Evolutionary conservation across 2,329 filamentous ascomycete genomes (phyloP).

Genomic region (Mariannaea elegans): DNA sequence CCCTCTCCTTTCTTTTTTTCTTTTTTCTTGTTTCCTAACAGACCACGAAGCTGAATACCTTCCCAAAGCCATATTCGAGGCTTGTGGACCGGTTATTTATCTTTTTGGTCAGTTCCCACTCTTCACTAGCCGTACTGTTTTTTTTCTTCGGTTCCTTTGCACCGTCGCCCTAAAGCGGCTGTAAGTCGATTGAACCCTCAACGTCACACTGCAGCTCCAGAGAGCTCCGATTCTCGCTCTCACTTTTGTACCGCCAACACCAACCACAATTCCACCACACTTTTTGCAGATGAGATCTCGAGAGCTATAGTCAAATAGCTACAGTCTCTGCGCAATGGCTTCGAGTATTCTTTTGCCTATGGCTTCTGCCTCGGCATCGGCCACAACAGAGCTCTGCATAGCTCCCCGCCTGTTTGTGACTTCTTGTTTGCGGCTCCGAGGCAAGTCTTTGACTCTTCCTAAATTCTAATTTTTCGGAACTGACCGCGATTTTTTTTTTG

Average conservation of each 20-base stretch:
- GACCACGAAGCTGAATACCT: slow-evolving; percentile 14
- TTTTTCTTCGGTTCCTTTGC: not conserved
- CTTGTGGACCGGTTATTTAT: slow-evolving; percentile 10
- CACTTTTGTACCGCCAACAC: not conserved
- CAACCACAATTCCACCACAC: slow-evolving; percentile 5
- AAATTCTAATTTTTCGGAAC: not conserved
- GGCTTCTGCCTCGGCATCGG: slow-evolving; percentile 33
- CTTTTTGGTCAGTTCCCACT: slow-evolving; percentile 4
- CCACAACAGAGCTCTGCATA: slow-evolving; percentile 43
- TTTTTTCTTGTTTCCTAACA: not conserved
- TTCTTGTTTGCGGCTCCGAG: slow-evolving; percentile 34
- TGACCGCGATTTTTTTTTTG: slow-evolving; percentile 13
- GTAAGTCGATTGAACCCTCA: slow-evolving; percentile 18
- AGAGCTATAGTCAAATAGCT: slow-evolving; percentile 10
- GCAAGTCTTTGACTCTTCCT: slow-evolving; percentile 16
- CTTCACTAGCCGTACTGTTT: not conserved
- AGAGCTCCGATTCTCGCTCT: slow-evolving; percentile 23
- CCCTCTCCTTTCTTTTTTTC: not conserved
- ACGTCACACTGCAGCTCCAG: slow-evolving; percentile 22
- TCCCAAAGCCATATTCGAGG: slow-evolving; percentile 4
- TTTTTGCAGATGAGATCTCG: slow-evolving; percentile 13
- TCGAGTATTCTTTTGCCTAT: slow-evolving; percentile 47
- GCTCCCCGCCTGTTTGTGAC: slow-evolving; percentile 38
- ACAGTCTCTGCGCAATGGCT: slow-evolving; percentile 42
- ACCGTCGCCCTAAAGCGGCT: slow-evolving; percentile 3